These are phyloP conservation scores for Trichoderma atrobrunneum DNA, from an alignment of 2,329 filamentous ascomycete species.

Conservation along the genomic window DNA sequence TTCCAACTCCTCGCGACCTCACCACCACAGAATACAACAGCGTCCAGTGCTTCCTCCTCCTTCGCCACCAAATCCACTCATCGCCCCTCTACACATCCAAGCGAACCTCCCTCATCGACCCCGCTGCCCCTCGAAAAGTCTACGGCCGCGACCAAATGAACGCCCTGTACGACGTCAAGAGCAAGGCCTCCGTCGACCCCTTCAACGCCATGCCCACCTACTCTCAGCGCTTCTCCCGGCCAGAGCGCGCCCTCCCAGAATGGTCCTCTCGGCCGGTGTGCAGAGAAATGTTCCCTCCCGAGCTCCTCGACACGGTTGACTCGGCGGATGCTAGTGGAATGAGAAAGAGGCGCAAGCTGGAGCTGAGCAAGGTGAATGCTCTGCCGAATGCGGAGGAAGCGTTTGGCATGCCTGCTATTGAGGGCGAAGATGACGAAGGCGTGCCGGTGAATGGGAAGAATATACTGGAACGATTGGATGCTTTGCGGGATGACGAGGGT, in stretches of 20 bases:
- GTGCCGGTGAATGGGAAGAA: slow-evolving; percentile 35
- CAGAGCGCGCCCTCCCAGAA: slow-evolving; percentile 53
- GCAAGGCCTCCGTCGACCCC: slow-evolving; percentile 55
- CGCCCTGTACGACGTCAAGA: slow-evolving; percentile 53
- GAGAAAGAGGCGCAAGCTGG: slow-evolving; percentile 44
- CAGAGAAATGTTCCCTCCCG: slow-evolving; percentile 53
- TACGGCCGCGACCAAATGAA: slow-evolving; percentile 61
- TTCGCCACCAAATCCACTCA: slow-evolving; percentile 56
- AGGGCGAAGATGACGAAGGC: slow-evolving; percentile 31
- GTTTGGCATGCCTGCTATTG: slow-evolving; percentile 39
- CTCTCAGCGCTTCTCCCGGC: slow-evolving; percentile 52
- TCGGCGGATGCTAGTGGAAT: slow-evolving; percentile 33
- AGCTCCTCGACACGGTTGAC: slow-evolving; percentile 55
- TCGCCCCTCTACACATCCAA: slow-evolving; percentile 57
- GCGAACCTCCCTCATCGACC: slow-evolving; percentile 42
- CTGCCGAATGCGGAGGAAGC: slow-evolving; percentile 52
- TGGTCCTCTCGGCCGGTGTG: slow-evolving; percentile 50
- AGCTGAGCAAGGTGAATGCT: slow-evolving; percentile 46
- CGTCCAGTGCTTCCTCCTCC: slow-evolving; percentile 52
- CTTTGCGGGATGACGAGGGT: slow-evolving; percentile 49
- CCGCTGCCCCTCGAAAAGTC: slow-evolving; percentile 39
- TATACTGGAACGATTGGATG: slow-evolving; percentile 45
- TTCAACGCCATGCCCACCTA: slow-evolving; percentile 59
- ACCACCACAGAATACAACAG: slow-evolving; percentile 44
- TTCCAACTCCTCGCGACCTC: slow-evolving; percentile 46